Percentiles rank a stretch among this genome's conserved stretches.
Conservation (phyloP, 176 grass and related monocot species). For the Hyparrhenia diplandra region DNA sequence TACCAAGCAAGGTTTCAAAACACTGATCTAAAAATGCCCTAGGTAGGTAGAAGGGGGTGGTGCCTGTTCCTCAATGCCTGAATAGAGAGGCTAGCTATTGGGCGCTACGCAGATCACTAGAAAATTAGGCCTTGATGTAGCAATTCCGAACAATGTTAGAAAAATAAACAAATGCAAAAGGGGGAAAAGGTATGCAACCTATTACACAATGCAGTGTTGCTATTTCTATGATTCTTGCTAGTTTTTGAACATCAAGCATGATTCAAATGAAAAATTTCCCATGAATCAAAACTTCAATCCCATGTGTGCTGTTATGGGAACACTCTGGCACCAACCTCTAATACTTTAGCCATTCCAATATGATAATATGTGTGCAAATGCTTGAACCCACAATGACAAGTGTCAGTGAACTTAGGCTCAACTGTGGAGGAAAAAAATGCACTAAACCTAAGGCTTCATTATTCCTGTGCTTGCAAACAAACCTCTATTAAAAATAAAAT, state of each 20-base stretch:
- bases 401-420: not conserved
- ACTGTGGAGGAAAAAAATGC: not conserved
- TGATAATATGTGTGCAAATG: not conserved
- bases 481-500: not conserved
- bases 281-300: not conserved
- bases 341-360: not conserved
- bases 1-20: not conserved
- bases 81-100: not conserved
- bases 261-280: not conserved
- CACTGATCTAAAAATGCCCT: not conserved
- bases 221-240: not conserved
- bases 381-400: not conserved
- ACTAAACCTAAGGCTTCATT: not conserved
- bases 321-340: not conserved
- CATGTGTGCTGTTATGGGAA: not conserved
- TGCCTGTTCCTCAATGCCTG: not conserved
- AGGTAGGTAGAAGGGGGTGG: not conserved
- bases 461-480: not conserved
- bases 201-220: not conserved
- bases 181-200: not conserved
- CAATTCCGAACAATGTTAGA: too few species aligned
- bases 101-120: not conserved
- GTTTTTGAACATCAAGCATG: not conserved
- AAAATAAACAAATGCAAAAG: not conserved
- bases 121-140: not conserved